phyloP scores from a whole-genome alignment of 208 protist species.

The Leishmania tropica region DNA sequence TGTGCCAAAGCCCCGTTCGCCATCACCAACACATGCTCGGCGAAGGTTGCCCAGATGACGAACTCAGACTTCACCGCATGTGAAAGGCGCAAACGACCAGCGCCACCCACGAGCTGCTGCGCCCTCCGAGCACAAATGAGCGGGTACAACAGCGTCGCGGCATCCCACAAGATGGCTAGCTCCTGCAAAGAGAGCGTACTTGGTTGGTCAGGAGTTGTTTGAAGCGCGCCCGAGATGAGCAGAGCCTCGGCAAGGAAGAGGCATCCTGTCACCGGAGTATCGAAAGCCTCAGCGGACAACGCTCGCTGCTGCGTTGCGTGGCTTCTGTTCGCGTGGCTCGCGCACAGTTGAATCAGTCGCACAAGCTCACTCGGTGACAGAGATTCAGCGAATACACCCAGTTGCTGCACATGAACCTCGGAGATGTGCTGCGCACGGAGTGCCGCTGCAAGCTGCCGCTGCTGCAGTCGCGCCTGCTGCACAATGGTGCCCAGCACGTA shows the following conservation, averaged over 20 bases:
- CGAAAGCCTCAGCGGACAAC: constrained; percentile 3
- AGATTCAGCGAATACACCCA: constrained; percentile 30
- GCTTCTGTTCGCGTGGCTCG: constrained; percentile 6
- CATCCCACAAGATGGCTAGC: constrained; percentile 43
- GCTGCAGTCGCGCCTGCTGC: constrained; percentile 69
- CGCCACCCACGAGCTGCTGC: constrained; percentile 2
- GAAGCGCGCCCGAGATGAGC: constrained; percentile 28
- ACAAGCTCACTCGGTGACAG: constrained; percentile 42
- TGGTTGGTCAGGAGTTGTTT: not conserved
- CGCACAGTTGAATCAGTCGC: constrained; percentile 48
- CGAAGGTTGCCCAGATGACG: constrained; percentile 28
- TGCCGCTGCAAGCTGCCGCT: constrained; percentile 66
- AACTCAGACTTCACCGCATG: constrained; percentile 16
- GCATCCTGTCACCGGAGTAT: constrained; percentile 43
- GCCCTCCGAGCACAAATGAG: constrained; percentile 32
- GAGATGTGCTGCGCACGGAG: constrained; percentile 56
- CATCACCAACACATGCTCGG: constrained; percentile 19
- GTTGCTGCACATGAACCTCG: constrained; percentile 33
- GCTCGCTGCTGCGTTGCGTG: not conserved
- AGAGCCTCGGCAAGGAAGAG: constrained; percentile 63
- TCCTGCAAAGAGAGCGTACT: constrained; percentile 29
- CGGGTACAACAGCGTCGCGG: constrained; percentile 48
- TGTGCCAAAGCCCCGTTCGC: constrained; percentile 26
- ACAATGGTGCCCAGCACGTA: constrained; percentile 63
- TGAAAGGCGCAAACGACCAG: not conserved